Evolutionary conservation across 78 protist species (phyloP), one percentile per base, ranked within the genome.

Genomic region (Paulinella micropora): DNA sequence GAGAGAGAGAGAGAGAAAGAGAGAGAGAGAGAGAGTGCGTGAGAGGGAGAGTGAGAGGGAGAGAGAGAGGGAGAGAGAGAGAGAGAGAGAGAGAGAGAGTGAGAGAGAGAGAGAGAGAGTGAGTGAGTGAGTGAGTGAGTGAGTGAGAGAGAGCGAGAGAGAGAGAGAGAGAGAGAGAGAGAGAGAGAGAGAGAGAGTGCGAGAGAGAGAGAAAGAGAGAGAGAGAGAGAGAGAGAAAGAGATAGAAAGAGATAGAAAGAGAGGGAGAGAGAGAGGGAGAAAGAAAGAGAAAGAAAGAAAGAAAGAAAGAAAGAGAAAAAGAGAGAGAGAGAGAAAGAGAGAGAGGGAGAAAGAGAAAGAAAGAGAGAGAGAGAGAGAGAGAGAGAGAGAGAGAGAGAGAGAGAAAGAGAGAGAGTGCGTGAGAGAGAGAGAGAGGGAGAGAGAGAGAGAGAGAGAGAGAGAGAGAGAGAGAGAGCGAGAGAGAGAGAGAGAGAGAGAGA

Each of bases 141-240:
- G 35, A 79, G n/a, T n/a, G n/a, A n/a, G n/a, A n/a, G n/a, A n/a
- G n/a, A n/a, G n/a, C n/a, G n/a, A n/a, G n/a, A n/a, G n/a, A n/a
- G 83, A 32, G 35, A 32, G 83, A 32, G 83, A 32, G 83, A 32
- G 35, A 32, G 83, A 79, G 83, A 79, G 83, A 79, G 83, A 79
- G 83, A 79, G 83, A 79, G 83, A 79, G 35, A 79, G 83, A 79
- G n/a, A n/a, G n/a, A n/a, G n/a, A n/a, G n/a, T n/a, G n/a, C n/a
- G n/a, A n/a, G n/a, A n/a, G n/a, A n/a, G n/a, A n/a, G 83, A 79
- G 83, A 79, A 6, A 79, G 83, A 79, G 83, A 79, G 83, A 79
- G 35, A 79, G 36, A 28, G n/a, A n/a, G n/a, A n/a, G n/a, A n/a
- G n/a, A n/a, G n/a, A n/a, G n/a, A n/a, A n/a, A n/a, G n/a, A n/a